These are phyloP conservation scores for Candida anutae DNA, from an alignment of 1,139 yeast genomes.

Conservation along the genomic window DNA sequence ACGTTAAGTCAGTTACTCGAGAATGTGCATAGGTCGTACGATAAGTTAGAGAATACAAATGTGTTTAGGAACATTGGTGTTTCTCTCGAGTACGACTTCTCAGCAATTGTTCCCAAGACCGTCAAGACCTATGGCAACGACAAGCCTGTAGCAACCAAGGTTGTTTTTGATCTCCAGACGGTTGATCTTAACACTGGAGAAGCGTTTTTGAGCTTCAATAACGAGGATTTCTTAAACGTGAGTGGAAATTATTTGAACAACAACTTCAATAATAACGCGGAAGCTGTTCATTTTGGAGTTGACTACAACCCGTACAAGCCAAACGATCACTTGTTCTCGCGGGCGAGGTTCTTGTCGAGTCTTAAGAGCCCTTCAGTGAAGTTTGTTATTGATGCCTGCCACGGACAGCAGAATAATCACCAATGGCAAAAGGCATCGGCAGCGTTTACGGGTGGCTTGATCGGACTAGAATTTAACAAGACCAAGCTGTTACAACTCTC, in stretches of 20 bases:
- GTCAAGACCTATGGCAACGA: constrained; percentile 26
- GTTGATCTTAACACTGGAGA: constrained; percentile 29
- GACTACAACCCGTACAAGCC: constrained; percentile 42
- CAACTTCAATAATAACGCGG: constrained; percentile 39
- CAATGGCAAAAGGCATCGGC: constrained; percentile 30
- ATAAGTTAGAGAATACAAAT: constrained; percentile 30
- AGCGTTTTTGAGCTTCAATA: constrained; percentile 29
- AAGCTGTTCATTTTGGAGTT: constrained; percentile 32
- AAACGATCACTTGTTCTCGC: constrained; percentile 31
- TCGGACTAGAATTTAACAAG: constrained; percentile 33
- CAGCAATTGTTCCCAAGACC: constrained; percentile 17
- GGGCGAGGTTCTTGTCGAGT: constrained; percentile 26
- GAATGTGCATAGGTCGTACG: constrained; percentile 17
- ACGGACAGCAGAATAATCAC: constrained; percentile 33
- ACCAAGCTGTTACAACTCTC: constrained; percentile 13
- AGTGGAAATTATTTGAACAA: constrained; percentile 34
- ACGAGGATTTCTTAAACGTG: constrained; percentile 33
- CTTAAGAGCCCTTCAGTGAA: constrained; percentile 36
- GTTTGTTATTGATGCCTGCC: constrained; percentile 28
- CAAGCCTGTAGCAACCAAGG: constrained; percentile 30
- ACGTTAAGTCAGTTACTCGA: constrained; percentile 36
- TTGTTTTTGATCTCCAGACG: constrained; percentile 28
- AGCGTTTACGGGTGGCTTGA: constrained; percentile 29
- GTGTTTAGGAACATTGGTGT: constrained; percentile 35
- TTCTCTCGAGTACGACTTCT: constrained; percentile 26